phyloP scores from a whole-genome alignment of 495 filamentous ascomycete species.

The Cudoniella acicularis region DNA sequence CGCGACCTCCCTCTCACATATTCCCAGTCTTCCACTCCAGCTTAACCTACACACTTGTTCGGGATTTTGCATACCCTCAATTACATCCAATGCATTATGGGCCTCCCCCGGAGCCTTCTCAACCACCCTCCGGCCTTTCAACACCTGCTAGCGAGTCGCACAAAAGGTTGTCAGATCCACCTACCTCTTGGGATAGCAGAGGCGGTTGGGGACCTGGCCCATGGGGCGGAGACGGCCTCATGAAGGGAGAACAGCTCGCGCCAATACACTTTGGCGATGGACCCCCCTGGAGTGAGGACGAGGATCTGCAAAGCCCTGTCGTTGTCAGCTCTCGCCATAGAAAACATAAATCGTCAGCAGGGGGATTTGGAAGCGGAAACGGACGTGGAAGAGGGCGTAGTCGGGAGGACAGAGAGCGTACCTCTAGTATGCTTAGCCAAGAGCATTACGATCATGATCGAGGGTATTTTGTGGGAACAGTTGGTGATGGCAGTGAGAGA shows the following conservation, averaged over 20 bases:
- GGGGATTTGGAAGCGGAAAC: constrained; percentile 30
- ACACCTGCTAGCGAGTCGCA: constrained; percentile 79
- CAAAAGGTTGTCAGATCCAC: constrained; percentile 77
- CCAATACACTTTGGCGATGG: constrained; percentile 87
- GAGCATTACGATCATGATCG: constrained; percentile 48
- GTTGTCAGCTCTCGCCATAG: constrained; percentile 71
- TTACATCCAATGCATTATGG: constrained; percentile 91
- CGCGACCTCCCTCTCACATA: constrained; percentile 71
- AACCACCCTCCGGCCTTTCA: constrained; percentile 66
- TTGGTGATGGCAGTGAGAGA: constrained; percentile 67
- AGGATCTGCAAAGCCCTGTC: constrained; percentile 90
- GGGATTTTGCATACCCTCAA: constrained; percentile 90
- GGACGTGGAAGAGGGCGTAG: constrained; percentile 41
- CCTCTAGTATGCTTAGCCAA: constrained; percentile 36
- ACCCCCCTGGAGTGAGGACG: constrained; percentile 95
- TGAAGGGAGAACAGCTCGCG: constrained; percentile 61
- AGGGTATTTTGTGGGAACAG: constrained; percentile 59
- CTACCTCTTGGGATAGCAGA: constrained; percentile 55
- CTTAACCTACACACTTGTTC: constrained; percentile 82
- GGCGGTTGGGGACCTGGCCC: constrained; percentile 35
- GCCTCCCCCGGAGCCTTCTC: constrained; percentile 70
- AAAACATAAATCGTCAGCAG: constrained; percentile 73
- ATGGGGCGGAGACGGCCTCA: constrained; percentile 31
- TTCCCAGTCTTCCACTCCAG: constrained; percentile 84
- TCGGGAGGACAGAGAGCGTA: constrained; percentile 34